Percentiles rank a stretch among this genome's conserved stretches.
phyloP scores from a whole-genome alignment of 2,329 filamentous ascomycete genomes.

The Penicillium psychrosexuale region DNA sequence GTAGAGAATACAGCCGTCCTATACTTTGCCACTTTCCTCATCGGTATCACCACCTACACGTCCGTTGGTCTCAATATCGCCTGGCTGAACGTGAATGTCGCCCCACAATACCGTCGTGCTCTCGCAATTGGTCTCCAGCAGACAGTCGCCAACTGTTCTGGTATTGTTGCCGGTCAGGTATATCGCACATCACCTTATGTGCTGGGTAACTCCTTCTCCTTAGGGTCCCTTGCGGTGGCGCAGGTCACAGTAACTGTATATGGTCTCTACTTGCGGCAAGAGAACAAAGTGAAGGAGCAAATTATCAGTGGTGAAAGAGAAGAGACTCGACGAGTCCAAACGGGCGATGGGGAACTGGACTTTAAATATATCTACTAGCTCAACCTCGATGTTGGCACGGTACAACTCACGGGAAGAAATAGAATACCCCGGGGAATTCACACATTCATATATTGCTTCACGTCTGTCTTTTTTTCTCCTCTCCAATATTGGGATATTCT shows the following conservation, averaged over 20 bases:
- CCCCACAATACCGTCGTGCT: conserved; percentile 49
- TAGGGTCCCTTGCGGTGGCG: conserved; percentile 35
- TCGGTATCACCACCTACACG: conserved; percentile 49
- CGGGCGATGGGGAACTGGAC: conserved; percentile 49
- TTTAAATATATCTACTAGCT: conserved; percentile 47
- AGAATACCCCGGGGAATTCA: not conserved
- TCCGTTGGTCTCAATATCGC: conserved; percentile 48
- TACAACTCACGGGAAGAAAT: not conserved
- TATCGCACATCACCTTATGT: conserved; percentile 40
- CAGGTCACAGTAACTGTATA: conserved; percentile 41
- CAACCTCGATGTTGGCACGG: not conserved
- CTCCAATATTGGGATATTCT: not conserved
- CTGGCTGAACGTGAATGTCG: conserved; percentile 51
- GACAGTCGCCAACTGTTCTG: conserved; percentile 50
- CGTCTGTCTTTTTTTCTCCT: not conserved
- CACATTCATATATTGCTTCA: not conserved
- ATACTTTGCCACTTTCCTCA: conserved; percentile 52
- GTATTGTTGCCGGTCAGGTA: conserved; percentile 49
- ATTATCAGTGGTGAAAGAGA: conserved; percentile 43
- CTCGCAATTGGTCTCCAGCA: conserved; percentile 48
- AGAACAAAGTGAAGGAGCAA: conserved; percentile 42
- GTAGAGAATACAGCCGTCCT: conserved; percentile 50
- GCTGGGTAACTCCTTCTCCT: conserved; percentile 38
- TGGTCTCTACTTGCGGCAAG: conserved; percentile 44
- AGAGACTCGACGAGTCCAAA: conserved; percentile 47